A percentile compares a stretch with the other conserved stretches of the same genome.
These are phyloP conservation scores for Hyphopichia burtonii DNA, from an alignment of 1,139 yeast genomes.

Conservation along the genomic window DNA sequence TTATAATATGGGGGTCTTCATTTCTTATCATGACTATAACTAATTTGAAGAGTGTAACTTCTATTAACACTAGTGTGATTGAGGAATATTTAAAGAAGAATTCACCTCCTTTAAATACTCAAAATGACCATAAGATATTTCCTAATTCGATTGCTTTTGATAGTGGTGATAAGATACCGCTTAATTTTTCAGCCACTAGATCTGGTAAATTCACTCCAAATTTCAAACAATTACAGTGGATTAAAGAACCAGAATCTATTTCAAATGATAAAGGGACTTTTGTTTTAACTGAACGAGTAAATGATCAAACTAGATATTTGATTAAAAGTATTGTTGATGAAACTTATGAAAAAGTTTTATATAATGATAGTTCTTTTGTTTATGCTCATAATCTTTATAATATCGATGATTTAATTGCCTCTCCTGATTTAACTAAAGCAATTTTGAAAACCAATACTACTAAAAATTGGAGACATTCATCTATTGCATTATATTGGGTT, in stretches of 20 bases:
- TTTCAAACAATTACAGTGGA: constrained; percentile 63
- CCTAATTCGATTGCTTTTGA: constrained; percentile 9
- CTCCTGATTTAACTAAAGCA: constrained; percentile 62
- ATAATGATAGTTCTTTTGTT: constrained; percentile 47
- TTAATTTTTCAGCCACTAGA: constrained; percentile 36
- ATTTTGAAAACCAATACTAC: constrained; percentile 53
- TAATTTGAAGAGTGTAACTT: constrained; percentile 13
- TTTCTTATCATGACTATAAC: constrained; percentile 29
- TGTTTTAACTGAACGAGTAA: constrained; percentile 34
- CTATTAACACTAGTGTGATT: constrained; percentile 5
- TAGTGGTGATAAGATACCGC: constrained; percentile 21
- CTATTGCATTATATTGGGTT: constrained; percentile 63
- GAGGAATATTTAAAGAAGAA: constrained; percentile 7
- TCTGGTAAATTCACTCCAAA: constrained; percentile 52
- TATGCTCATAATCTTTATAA: constrained; percentile 38
- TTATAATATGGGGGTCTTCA: constrained; percentile 41
- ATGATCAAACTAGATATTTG: constrained; percentile 30
- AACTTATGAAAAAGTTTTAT: constrained; percentile 42
- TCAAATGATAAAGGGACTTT: constrained; percentile 55
- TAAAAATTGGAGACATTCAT: constrained; percentile 76
- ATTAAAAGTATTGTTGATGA: constrained; percentile 53
- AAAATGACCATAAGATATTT: constrained; percentile 1
- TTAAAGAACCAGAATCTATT: constrained; percentile 46
- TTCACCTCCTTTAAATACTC: constrained; percentile 9
- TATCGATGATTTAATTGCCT: constrained; percentile 55